A percentile compares a stretch with the other conserved stretches of the same genome.
These are phyloP conservation scores for Neoarthrinium moseri DNA, from an alignment of 2,329 filamentous ascomycete species.

Conservation along the genomic window DNA sequence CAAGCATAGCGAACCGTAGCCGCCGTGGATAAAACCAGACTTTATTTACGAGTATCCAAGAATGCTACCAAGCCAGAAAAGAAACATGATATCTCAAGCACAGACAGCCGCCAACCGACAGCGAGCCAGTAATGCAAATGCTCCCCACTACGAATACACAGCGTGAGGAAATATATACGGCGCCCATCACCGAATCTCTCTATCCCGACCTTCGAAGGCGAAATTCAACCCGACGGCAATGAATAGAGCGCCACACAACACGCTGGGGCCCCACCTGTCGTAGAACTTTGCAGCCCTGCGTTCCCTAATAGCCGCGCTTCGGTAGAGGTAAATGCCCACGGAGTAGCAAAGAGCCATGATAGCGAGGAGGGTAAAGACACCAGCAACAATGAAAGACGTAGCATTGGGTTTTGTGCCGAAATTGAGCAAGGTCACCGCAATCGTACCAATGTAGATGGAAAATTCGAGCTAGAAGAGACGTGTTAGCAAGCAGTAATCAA, in stretches of 20 bases:
- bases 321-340: conserved; percentile 81
- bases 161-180: too few species aligned
- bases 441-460: conserved; percentile 88
- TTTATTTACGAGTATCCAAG: too few species aligned
- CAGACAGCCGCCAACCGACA: too few species aligned
- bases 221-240: conserved; percentile 78
- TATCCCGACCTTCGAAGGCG: conserved; percentile 68
- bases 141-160: too few species aligned
- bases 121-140: neutral
- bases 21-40: too few species aligned
- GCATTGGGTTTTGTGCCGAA: conserved; percentile 61
- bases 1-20: too few species aligned
- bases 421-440: conserved; percentile 81
- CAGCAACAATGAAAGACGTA: conserved; percentile 67
- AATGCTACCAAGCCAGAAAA: too few species aligned
- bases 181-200: conserved; percentile 51
- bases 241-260: conserved; percentile 73
- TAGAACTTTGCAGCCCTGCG: conserved; percentile 87
- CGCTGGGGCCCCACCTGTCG: conserved; percentile 80
- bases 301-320: conserved; percentile 80
- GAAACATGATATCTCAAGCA: too few species aligned
- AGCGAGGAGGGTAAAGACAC: conserved; percentile 80
- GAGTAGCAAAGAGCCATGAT: conserved; percentile 78
- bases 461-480: conserved; percentile 71
- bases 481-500: conserved; percentile 15